Conservation (phyloP, 1,284 basidiomycete species). For the Takashimella koratensis region DNA sequence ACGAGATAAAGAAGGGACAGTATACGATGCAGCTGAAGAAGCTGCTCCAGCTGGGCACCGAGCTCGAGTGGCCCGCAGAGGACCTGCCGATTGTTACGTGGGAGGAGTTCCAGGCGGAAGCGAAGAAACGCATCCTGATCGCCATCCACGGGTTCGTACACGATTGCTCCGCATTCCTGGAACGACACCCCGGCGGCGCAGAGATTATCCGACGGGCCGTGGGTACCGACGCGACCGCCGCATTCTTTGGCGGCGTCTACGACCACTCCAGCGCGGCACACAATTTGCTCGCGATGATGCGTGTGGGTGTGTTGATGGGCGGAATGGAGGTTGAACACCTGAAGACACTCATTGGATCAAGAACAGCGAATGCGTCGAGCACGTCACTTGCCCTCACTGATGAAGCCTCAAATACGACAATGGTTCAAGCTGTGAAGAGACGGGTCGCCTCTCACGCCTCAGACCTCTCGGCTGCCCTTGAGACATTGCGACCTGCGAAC, state of each 20-base stretch:
- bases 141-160: constrained; percentile 80
- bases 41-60: constrained; percentile 63
- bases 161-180: constrained; percentile 70
- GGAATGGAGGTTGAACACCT: constrained; percentile 59
- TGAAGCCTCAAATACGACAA: too few relatives aligned
- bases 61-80: constrained; percentile 66
- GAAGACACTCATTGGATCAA: too few relatives aligned
- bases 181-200: constrained; percentile 78
- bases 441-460: too few relatives aligned
- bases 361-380: too few relatives aligned
- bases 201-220: constrained; percentile 56
- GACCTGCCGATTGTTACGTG: constrained; percentile 71
- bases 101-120: constrained; percentile 66
- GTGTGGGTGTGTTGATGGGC: constrained; percentile 72
- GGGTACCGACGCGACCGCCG: constrained; percentile 75
- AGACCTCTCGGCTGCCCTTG: too few relatives aligned
- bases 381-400: too few relatives aligned
- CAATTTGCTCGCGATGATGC: constrained; percentile 67
- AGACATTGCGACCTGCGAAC: too few relatives aligned
- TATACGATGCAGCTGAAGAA: constrained; percentile 86
- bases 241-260: constrained; percentile 84
- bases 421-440: too few relatives aligned
- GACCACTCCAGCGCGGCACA: constrained; percentile 84
- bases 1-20: constrained; percentile 79
- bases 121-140: constrained; percentile 64